A percentile compares a stretch with the other conserved stretches of the same genome.
Conservation (phyloP, 805 yeast species). For the Maudiozyma saulgeensis region DNA sequence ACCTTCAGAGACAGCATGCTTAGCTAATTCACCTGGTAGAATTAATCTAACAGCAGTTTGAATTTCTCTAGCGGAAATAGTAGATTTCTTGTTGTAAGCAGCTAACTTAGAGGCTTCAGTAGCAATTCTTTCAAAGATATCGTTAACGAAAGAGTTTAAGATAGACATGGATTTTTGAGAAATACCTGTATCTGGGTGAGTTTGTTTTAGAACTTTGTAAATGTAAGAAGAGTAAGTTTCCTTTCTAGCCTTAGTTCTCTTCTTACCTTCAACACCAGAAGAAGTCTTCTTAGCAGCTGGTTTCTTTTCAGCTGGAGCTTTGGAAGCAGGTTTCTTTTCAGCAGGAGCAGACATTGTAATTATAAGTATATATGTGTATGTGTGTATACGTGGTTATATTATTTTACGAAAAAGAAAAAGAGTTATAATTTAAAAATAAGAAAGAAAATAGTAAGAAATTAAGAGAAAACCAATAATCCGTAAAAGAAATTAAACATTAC, state of each 20-base stretch:
- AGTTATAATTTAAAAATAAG: neutral
- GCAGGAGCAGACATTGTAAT: conserved; percentile 53
- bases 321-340: conserved; percentile 40
- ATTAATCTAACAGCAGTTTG: conserved; percentile 97
- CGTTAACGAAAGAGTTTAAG: conserved; percentile 97
- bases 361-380: too few relatives aligned
- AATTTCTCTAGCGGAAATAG: conserved; percentile 96
- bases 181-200: conserved; percentile 99
- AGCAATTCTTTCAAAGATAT: conserved; percentile 96
- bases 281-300: conserved; percentile 88
- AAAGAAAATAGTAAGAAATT: neutral
- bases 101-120: conserved; percentile 96
- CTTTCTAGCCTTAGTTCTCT: conserved; percentile 92
- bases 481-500: neutral
- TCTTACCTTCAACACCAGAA: conserved; percentile 70
- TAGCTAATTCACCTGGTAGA: conserved; percentile 97
- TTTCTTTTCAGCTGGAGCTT: conserved; percentile 27
- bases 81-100: conserved; percentile 96
- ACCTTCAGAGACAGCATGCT: conserved; percentile 98
- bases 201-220: conserved; percentile 96
- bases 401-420: neutral
- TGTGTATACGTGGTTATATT: neutral
- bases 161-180: conserved; percentile 98
- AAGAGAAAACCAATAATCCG: neutral
- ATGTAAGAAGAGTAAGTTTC: conserved; percentile 97